Conservation (phyloP, 768 basidiomycete species). For the Lactarius psammicola region DNA sequence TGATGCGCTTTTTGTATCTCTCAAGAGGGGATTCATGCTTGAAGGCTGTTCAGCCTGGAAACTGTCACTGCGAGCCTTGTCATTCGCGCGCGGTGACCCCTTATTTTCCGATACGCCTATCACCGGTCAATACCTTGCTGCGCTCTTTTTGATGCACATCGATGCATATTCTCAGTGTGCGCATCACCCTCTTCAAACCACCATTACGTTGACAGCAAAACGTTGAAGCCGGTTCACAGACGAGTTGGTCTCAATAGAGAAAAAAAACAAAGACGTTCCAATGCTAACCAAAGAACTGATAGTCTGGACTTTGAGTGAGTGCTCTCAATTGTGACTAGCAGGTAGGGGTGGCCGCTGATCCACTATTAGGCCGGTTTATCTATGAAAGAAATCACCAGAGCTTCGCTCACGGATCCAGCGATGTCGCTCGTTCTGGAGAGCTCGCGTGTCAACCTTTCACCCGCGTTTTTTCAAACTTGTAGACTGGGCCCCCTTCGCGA, state of each 20-base stretch:
- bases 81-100: conserved; percentile 31
- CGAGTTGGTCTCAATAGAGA: conserved; percentile 9
- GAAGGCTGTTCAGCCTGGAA: conserved; percentile 32
- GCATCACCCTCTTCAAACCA: background rate
- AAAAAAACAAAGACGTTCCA: conserved; percentile 13
- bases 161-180: conserved; percentile 28
- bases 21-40: conserved; percentile 32
- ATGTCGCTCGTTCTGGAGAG: conserved; percentile 6
- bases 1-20: conserved; percentile 19
- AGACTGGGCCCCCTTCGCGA: conserved; percentile 15
- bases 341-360: background rate
- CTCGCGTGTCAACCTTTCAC: conserved; percentile 6
- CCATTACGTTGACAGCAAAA: background rate
- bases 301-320: background rate
- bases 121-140: conserved; percentile 32
- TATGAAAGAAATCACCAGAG: background rate
- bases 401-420: background rate
- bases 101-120: conserved; percentile 27
- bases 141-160: conserved; percentile 30
- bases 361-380: background rate
- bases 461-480: background rate
- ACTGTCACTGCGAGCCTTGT: conserved; percentile 30
- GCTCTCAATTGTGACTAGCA: background rate
- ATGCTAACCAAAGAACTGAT: background rate
- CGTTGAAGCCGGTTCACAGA: conserved; percentile 2